Conservation (phyloP, 75 land plant species). For the Chamaecyparis obtusa region DNA sequence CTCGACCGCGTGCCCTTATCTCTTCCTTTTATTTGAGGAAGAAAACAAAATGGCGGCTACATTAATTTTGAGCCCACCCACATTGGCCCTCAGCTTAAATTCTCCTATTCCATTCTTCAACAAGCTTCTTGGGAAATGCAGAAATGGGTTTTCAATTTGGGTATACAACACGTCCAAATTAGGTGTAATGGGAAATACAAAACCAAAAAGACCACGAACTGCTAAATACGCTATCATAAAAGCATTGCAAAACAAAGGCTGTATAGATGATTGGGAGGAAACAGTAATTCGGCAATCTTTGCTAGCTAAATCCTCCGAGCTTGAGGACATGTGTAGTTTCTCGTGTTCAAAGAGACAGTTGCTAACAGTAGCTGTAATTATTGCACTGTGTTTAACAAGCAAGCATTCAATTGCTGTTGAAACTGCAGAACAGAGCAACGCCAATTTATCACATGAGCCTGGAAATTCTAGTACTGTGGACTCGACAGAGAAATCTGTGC, state of each 20-base stretch:
- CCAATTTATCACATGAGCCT: background rate
- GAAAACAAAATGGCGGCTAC: background rate
- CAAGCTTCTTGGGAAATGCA: background rate
- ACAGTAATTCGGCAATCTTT: background rate
- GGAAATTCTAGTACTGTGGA: background rate
- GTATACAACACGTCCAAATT: background rate
- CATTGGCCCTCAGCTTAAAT: background rate
- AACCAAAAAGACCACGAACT: background rate
- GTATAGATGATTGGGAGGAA: background rate
- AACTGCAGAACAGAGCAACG: background rate
- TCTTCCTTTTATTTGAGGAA: background rate
- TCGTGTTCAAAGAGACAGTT: background rate
- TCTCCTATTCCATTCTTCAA: background rate
- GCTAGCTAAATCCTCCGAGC: background rate
- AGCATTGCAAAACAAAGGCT: background rate
- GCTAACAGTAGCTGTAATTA: background rate
- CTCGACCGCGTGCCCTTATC: too few relatives aligned
- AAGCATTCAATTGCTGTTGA: background rate
- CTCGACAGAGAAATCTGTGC: background rate
- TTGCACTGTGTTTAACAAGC: background rate
- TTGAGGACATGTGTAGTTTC: background rate
- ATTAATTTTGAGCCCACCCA: background rate
- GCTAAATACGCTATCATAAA: conserved; percentile 43
- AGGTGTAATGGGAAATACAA: background rate
- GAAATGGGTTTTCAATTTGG: background rate